These are phyloP conservation scores for Kuraishia ogatae DNA, from an alignment of 805 yeast species.

Conservation along the genomic window DNA sequence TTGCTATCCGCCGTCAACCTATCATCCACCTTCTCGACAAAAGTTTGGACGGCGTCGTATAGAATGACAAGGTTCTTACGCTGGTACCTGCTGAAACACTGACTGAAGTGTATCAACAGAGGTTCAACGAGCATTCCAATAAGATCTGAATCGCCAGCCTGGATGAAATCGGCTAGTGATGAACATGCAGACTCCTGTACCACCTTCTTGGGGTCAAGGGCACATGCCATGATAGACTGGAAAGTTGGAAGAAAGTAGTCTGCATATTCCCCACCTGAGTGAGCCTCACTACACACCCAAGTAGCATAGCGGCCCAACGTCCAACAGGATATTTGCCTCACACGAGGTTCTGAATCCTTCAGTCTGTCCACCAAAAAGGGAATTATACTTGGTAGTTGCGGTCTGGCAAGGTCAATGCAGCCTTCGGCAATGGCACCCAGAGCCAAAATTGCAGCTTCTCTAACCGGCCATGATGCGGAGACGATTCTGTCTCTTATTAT, in stretches of 20 bases:
- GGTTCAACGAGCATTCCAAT: conserved; percentile 58
- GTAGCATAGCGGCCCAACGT: conserved; percentile 76
- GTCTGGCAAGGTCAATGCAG: conserved; percentile 61
- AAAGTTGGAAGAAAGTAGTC: conserved; percentile 70
- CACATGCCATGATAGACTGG: conserved; percentile 64
- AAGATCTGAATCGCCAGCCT: conserved; percentile 55
- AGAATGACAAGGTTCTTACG: conserved; percentile 72
- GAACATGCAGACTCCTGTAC: conserved; percentile 96
- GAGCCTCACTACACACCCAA: conserved; percentile 74
- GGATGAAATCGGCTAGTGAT: conserved; percentile 77
- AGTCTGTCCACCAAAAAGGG: conserved; percentile 81
- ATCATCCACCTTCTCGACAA: conserved; percentile 68
- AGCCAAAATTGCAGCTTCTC: conserved; percentile 91
- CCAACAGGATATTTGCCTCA: conserved; percentile 94
- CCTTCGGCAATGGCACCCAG: conserved; percentile 94
- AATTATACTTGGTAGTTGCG: conserved; percentile 69
- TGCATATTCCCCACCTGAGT: conserved; percentile 51
- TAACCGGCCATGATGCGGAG: conserved; percentile 72
- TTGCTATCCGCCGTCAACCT: conserved; percentile 41
- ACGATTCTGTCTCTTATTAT: conserved; percentile 61
- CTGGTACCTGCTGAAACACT: conserved; percentile 73
- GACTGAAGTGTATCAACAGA: conserved; percentile 58
- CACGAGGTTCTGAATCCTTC: conserved; percentile 69
- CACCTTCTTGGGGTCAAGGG: conserved; percentile 75
- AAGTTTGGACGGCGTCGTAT: conserved; percentile 87